Base-by-base conservation (phyloP, 257 asterid species). In the Rubia yunnanensis region DNA sequence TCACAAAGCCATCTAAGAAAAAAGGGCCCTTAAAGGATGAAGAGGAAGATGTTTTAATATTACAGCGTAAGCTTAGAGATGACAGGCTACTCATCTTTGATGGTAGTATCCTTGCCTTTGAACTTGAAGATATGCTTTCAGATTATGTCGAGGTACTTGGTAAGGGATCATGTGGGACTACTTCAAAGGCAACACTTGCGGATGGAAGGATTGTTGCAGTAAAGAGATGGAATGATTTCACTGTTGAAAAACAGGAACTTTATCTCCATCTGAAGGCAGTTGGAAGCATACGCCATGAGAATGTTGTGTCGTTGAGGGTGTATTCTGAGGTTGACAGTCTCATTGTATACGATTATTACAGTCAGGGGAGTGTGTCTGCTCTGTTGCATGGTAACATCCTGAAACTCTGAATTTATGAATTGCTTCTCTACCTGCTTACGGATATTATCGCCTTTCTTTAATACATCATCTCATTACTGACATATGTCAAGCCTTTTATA, bases 111-210 rank as follows among this genome's bases (percentile, higher is more conserved):
- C 85, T 73, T 68, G 88, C 89, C 5, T 90, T 90, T 59, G 96
- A 94, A 73, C 77, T 94, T 72, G 99, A 94, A 76, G 99, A 90
- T 73, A 75, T 94, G 69, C 73, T 94, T 76, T 86, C 92, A 76
- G 99, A 95, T 65, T 94, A 97, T 9, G 99, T 92, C 1, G 96
- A 88, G 71, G 97, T 88, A 0, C 60, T 94, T 73, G 99, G 97
- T 34, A 94, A 86, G 77, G 99, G 99, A 18, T 82, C 95, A 0
- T 88, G 82, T 54, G 97, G 99, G 27, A 90, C 78, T 55, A 84
- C 96, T 2, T 94, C 90, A 55, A 86, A 86, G 84, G 99, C 94
- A 3, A 82, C 85, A 60, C 70, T 89, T 18, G 95, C 88, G 75
- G 96, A 92, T 39, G 85, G 94, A 1, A 83, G 86, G 4, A n/a